Base-by-base conservation (phyloP, 1,139 yeast species). In the Suhomyces anneliseae region DNA sequence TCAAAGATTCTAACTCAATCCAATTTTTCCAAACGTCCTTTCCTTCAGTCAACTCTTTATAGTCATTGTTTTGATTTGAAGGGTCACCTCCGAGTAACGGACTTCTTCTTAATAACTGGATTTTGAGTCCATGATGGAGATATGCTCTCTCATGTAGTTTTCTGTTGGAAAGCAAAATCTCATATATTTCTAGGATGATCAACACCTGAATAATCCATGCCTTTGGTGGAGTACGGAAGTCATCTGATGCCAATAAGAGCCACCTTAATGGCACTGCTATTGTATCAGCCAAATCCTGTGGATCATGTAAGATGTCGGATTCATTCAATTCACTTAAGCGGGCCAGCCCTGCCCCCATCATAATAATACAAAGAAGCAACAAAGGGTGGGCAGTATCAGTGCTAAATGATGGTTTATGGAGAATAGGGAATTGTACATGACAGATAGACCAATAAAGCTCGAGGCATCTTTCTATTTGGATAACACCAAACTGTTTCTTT, bases 21-120 rank as follows among this genome's bases (percentile, higher is more conserved):
- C 71, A 66, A 37, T 60, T 58, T 43, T 60, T 60, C 68, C 70
- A 64, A 5, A 39, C 39, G 10, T 46, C 44, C 11, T 39, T 40
- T 6, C 45, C 51, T 26, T 41, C 51, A 14, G 38, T 40, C 26
- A 40, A 27, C 11, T 40, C 42, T 27, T 40, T 40, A 14, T 42
- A 44, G 6, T 48, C 49, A 34, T 35, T 39, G 11, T 41, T 41
- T 34, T 37, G 42, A 15, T 40, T 44, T 4, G 52, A 44, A 1
- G 87, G 87, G 53, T 81, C 82, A 0, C 87, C 87, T 7, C 87
- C 87, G 34, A 86, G 61, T 10, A 84, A 78, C 0, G 93, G 87
- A 14, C 86, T 81, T 56, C 93, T 72, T 50, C 90, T 69, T 43
- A 87, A 65, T 46, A 87, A 65, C 62, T 87, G 93, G 24, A 85